Percentiles rank a stretch among this genome's conserved stretches.
phyloP scores from a whole-genome alignment of 352 stramenopile genomes.

The Pythium insidiosum region DNA sequence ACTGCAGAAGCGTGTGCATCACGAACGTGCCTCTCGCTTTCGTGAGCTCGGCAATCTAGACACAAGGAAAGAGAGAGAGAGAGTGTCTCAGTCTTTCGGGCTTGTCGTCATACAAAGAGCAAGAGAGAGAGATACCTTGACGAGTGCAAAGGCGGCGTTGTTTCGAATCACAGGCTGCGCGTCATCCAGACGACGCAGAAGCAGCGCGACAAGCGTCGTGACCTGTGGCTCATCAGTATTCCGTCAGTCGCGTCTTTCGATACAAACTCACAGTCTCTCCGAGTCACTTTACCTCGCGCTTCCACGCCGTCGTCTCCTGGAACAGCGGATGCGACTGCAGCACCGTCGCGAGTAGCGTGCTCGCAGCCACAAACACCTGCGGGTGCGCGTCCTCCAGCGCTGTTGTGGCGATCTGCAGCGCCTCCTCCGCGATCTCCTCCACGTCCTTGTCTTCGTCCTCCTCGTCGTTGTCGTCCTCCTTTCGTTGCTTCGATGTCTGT shows the following conservation, averaged over 20 bases:
- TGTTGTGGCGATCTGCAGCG: constrained; percentile 1
- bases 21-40: constrained; percentile 28
- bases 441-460: neutral
- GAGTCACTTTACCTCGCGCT: constrained; percentile 16
- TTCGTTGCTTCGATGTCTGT: no score
- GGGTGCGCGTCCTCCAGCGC: constrained; percentile 10
- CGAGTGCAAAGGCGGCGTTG: constrained; percentile 21
- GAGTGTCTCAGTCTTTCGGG: no score
- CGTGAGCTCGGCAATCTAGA: constrained; percentile 26
- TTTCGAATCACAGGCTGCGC: constrained; percentile 14
- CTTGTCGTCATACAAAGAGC: neutral
- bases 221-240: constrained; percentile 5
- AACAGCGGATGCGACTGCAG: constrained; percentile 7
- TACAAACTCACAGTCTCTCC: constrained; percentile 1
- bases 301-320: constrained; percentile 9
- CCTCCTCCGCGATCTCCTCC: constrained; percentile 4
- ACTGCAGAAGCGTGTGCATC: constrained; percentile 17
- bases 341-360: constrained; percentile 9
- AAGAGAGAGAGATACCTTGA: constrained; percentile 10
- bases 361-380: constrained; percentile 23
- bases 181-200: constrained; percentile 16
- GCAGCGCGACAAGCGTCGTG: constrained; percentile 1
- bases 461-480: neutral
- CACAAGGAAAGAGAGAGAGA: neutral
- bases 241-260: neutral